phyloP scores from a whole-genome alignment of 805 yeast genomes.

The Candida namnaoensis region DNA sequence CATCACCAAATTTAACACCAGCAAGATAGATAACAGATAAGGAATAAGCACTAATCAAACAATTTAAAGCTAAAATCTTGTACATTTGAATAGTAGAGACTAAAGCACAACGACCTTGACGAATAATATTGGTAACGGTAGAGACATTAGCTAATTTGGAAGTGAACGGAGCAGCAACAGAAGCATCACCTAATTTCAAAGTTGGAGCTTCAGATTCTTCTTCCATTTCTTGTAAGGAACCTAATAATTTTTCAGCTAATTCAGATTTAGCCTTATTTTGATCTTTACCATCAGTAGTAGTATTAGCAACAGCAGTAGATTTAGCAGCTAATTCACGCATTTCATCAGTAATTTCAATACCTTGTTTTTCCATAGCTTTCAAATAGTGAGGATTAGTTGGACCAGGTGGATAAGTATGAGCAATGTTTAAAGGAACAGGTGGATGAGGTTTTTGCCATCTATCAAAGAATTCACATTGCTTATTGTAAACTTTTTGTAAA shows the following conservation, averaged over 20 bases:
- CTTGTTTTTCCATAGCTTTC: conserved; percentile 77
- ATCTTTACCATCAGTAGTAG: conserved; percentile 21
- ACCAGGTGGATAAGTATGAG: conserved; percentile 95
- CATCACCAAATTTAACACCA: conserved; percentile 97
- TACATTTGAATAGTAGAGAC: conserved; percentile 98
- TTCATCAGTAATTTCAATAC: conserved; percentile 72
- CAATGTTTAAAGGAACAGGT: conserved; percentile 78
- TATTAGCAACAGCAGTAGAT: conserved; percentile 30
- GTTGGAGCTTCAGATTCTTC: conserved; percentile 81
- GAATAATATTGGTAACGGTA: conserved; percentile 85
- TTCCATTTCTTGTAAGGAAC: conserved; percentile 43
- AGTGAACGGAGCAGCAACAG: conserved; percentile 98
- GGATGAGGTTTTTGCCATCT: conserved; percentile 83
- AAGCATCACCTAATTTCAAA: conserved; percentile 94
- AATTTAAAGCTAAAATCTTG: conserved; percentile 92
- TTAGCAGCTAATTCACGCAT: conserved; percentile 50
- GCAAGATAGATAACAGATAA: conserved; percentile 90
- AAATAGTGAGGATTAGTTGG: conserved; percentile 83
- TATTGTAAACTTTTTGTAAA: conserved; percentile 61
- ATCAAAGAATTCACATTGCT: conserved; percentile 70
- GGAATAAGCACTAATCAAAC: conserved; percentile 94
- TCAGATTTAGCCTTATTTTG: conserved; percentile 28
- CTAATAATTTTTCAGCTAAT: conserved; percentile 59
- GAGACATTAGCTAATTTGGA: conserved; percentile 88
- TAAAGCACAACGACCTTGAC: conserved; percentile 97